Evolutionary conservation across 495 filamentous ascomycete species (phyloP), one percentile per base, ranked within the genome.

Genomic region (Talaromyces borbonicus): DNA sequence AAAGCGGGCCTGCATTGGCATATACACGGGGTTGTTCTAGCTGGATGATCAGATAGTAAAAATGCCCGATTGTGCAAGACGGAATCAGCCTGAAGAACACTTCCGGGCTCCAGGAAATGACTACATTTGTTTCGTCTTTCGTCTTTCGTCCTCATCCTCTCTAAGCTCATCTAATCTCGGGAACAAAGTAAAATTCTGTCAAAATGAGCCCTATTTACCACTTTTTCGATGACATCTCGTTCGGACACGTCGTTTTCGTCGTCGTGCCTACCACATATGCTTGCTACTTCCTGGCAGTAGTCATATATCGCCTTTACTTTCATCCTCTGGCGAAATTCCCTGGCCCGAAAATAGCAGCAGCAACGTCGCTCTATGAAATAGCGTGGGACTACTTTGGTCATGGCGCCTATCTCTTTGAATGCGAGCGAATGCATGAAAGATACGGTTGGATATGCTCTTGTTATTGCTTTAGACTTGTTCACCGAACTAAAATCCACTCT

Each of bases 301-400:
- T 39, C 15, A 39, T 62, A 5, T 78, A 79, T 41, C 67, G 67
- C 15, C 52, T 74, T 11, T 71, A 55, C 41, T 49, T 72, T 22
- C 53, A 53, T 32, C 71, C 73, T 0, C 43, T 77, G 7, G 49
- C 65, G 8, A 53, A 53, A 23, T 66, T 72, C 32, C 69, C 68
- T 0, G 72, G 72, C 1, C 71, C 71, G 2, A 58, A 56, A 29
- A 47, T 74, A 8, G 70, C 67, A 5, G 67, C 65, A 44, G 48
- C 60, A 9, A 68, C 67, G 5, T 49, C 58, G n/a, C 62, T 62
- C 36, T 72, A 71, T 43, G 67, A 66, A 26, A 60, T 60, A 30
- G 74, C 71, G 52, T 71, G 64, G 48, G 70, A 73, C 55, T 50
- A 60, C 8, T 35, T 69, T 29, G 33, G 43, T 16, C 22, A 43